These are phyloP conservation scores for Cercospora brassicicola DNA, from an alignment of 2,329 filamentous ascomycete species.

Conservation along the genomic window DNA sequence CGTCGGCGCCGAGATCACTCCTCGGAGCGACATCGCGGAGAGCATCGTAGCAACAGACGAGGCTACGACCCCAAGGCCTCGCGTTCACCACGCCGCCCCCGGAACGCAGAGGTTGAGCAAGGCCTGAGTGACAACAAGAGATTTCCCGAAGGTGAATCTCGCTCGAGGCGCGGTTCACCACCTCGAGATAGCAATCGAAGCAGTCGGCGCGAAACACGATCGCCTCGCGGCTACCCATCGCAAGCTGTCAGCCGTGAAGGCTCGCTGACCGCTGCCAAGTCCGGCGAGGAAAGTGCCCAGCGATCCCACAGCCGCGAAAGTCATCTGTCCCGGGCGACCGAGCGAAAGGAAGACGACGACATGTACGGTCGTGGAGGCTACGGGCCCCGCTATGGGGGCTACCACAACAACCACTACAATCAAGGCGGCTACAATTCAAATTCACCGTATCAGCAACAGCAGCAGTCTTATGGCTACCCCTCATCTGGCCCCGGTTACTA, in stretches of 20 bases:
- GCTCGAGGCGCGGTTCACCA: constrained; percentile 11
- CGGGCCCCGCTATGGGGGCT: constrained; percentile 39
- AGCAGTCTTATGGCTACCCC: constrained; percentile 60
- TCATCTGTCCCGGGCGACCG: constrained; percentile 21
- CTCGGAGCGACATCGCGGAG: constrained; percentile 35
- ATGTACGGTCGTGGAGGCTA: constrained; percentile 38
- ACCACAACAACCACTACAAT: constrained; percentile 61
- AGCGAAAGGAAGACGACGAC: constrained; percentile 26
- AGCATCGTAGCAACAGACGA: constrained; percentile 16
- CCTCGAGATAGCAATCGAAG: constrained; percentile 14
- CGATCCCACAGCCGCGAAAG: constrained; percentile 31
- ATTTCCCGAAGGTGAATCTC: constrained; percentile 11
- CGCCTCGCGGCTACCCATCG: constrained; percentile 18
- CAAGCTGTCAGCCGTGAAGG: constrained; percentile 24
- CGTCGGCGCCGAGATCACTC: constrained; percentile 31
- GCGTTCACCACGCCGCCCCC: constrained; percentile 27
- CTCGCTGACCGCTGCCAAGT: constrained; percentile 2
- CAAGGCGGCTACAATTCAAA: constrained; percentile 58
- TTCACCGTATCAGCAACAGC: constrained; percentile 56
- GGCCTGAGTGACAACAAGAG: constrained; percentile 3
- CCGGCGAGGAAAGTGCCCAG: constrained; percentile 19
- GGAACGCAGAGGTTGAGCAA: constrained; percentile 8
- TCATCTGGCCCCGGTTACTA: constrained; percentile 35
- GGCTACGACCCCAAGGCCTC: constrained; percentile 21
- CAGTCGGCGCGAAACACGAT: constrained; percentile 25